Evolutionary conservation across 192 early-diverging fungal species (phyloP).

Genomic region (Dissophora globulifera): DNA sequence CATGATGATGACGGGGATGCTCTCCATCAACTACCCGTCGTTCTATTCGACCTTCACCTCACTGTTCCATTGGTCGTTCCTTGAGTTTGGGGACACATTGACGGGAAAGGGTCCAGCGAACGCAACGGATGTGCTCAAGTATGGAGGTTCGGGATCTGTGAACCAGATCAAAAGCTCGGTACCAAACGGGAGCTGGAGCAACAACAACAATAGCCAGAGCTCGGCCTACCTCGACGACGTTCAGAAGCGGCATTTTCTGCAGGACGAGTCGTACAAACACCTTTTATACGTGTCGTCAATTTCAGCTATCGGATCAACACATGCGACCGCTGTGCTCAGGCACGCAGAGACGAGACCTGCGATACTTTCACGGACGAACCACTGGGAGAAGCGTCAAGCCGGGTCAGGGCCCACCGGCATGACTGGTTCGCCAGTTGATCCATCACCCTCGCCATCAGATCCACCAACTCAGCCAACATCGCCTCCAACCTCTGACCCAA

Average conservation of each 20-base stretch:
- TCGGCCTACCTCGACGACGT: conserved; percentile 4
- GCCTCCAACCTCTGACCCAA: no score
- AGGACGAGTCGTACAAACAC: background rate
- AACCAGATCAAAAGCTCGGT: conserved; percentile 14
- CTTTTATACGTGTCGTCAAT: background rate
- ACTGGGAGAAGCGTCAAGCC: conserved; percentile 2
- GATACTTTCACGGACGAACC: background rate
- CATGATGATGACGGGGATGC: conserved; percentile 56
- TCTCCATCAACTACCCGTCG: conserved; percentile 59
- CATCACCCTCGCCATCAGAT: background rate
- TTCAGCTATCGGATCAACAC: background rate
- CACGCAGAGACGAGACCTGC: background rate
- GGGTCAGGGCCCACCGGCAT: conserved; percentile 7
- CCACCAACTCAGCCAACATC: background rate
- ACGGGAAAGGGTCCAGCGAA: conserved; percentile 35
- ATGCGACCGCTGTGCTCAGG: background rate
- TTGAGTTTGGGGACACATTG: conserved; percentile 37
- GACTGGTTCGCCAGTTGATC: conserved; percentile 4
- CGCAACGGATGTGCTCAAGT: conserved; percentile 32
- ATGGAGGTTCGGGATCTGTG: conserved; percentile 42
- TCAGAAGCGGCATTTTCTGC: background rate
- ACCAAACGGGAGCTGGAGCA: background rate
- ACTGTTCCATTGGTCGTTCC: conserved; percentile 59
- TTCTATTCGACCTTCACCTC: conserved; percentile 60
- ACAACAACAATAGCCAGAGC: conserved; percentile 25